Evolutionary conservation across 2,329 filamentous ascomycete genomes (phyloP).

Genomic region (Byssothecium circinans): DNA sequence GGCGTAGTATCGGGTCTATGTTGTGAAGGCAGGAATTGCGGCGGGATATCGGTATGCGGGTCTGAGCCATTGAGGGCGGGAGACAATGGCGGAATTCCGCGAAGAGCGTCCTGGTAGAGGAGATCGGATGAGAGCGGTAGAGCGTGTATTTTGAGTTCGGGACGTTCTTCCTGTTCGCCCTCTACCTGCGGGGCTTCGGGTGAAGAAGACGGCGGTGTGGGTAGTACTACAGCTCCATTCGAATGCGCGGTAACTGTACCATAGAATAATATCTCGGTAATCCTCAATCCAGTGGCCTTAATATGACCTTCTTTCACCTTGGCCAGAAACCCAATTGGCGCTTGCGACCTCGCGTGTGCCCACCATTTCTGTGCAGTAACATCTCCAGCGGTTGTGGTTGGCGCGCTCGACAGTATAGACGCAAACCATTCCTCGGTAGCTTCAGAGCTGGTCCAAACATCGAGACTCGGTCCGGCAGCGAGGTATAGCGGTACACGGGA

Average conservation of each 20-base stretch:
- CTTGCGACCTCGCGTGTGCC: slow-evolving; percentile 39
- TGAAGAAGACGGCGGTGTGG: slow-evolving; percentile 41
- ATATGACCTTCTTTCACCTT: slow-evolving; percentile 22
- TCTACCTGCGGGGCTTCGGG: slow-evolving; percentile 14
- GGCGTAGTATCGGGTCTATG: slow-evolving; percentile 25
- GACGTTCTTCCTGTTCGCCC: slow-evolving; percentile 9
- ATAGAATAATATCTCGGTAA: slow-evolving; percentile 53
- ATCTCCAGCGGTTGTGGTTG: slow-evolving; percentile 3
- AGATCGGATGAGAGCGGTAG: slow-evolving; percentile 50
- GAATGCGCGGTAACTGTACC: slow-evolving; percentile 33
- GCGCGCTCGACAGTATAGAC: slow-evolving; percentile 34
- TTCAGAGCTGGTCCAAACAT: slow-evolving; percentile 41
- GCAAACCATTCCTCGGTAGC: slow-evolving; percentile 47
- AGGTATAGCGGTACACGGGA: slow-evolving; percentile 46
- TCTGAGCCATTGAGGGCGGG: slow-evolving; percentile 8
- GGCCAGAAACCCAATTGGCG: slow-evolving; percentile 45
- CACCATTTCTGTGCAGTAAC: slow-evolving; percentile 38
- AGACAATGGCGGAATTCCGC: slow-evolving; percentile 11
- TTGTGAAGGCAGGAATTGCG: slow-evolving; percentile 37
- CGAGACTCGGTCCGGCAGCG: slow-evolving; percentile 39
- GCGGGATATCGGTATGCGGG: slow-evolving; percentile 26
- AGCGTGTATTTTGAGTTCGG: slow-evolving; percentile 43
- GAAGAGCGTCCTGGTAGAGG: slow-evolving; percentile 16
- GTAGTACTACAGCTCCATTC: slow-evolving; percentile 15
- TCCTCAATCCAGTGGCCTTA: slow-evolving; percentile 11